Percentiles rank a stretch among this genome's conserved stretches.
phyloP scores from a whole-genome alignment of 768 basidiomycete genomes.

The Glaciozyma antarctica region DNA sequence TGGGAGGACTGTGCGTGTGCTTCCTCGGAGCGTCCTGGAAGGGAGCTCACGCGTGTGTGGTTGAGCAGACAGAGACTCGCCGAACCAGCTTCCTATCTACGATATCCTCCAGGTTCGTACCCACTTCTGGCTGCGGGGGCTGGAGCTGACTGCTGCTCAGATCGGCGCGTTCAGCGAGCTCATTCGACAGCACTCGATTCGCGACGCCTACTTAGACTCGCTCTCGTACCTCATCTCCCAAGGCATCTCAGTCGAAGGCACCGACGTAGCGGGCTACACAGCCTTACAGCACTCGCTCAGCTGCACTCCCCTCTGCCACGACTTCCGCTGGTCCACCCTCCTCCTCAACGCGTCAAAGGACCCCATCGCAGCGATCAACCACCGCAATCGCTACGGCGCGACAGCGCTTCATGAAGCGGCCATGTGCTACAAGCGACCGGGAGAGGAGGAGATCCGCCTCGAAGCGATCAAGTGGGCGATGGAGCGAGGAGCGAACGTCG shows the following conservation, averaged over 20 bases:
- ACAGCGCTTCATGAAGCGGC: not conserved
- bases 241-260: not conserved
- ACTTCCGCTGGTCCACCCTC: not conserved
- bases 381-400: not conserved
- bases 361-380: conserved; percentile 5
- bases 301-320: conserved; percentile 1
- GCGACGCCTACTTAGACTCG: not conserved
- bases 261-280: conserved; percentile 5
- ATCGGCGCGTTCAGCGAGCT: not conserved
- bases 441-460: conserved; percentile 4
- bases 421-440: not conserved
- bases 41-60: not conserved
- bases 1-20: not conserved
- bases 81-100: conserved; percentile 1
- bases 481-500: conserved; percentile 3
- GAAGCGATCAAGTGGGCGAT: not conserved
- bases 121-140: not conserved
- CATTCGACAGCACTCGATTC: not conserved
- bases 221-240: not conserved
- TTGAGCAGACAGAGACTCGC: not conserved
- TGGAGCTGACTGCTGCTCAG: not conserved
- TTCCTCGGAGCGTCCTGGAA: not conserved
- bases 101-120: not conserved
- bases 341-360: conserved; percentile 1
- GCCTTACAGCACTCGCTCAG: conserved; percentile 2